Evolutionary conservation across 2,329 filamentous ascomycete species (phyloP), one percentile per base, ranked within the genome.

Genomic region (Ramularia collo-cygni): DNA sequence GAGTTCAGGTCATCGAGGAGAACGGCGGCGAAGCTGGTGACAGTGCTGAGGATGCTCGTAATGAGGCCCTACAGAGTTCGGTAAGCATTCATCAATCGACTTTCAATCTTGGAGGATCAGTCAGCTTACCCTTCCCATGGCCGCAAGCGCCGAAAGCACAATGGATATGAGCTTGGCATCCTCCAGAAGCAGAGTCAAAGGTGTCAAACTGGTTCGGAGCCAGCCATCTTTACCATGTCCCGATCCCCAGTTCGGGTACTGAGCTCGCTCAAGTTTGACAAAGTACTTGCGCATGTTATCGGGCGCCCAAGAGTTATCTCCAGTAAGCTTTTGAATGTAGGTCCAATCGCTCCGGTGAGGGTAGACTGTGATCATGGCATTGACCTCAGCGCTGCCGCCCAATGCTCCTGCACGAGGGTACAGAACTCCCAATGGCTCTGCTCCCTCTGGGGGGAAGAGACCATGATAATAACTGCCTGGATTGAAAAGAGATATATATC

Each of bases 141-240:
- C 72, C n/a, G 69, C 67, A 2, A 70, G 72, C 21, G 68, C 74
- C 2, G 72, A 71, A 9, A 67, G 54, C 12, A 79, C 57, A 33
- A 78, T 47, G 34, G 69, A 73, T 15, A 77, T 54, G 4, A 81
- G 64, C 54, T 77, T 68, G 1, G 64, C 60, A 43, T 81, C 77
- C 12, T 64, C 55, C 2, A 72, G 56, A 2, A 75, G 68, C 18
- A 79, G 64, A 10, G 59, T 65, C 30, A 79, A 58, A 6, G 72
- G 69, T 0, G 75, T 69, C 4, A 68, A 59, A 42, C 68, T 66
- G 1, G 72, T 76, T 17, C 60, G 57, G 13, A 79, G 64, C 76
- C 76, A 81, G 16, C 77, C 77, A 19, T 69, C 52, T 46, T 68
- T 74, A 9, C 77, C 77, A 50, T 81, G 77, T 4, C 75, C 76